These are phyloP conservation scores for Calocybe cyanea DNA, from an alignment of 768 basidiomycete genomes.

Conservation along the genomic window DNA sequence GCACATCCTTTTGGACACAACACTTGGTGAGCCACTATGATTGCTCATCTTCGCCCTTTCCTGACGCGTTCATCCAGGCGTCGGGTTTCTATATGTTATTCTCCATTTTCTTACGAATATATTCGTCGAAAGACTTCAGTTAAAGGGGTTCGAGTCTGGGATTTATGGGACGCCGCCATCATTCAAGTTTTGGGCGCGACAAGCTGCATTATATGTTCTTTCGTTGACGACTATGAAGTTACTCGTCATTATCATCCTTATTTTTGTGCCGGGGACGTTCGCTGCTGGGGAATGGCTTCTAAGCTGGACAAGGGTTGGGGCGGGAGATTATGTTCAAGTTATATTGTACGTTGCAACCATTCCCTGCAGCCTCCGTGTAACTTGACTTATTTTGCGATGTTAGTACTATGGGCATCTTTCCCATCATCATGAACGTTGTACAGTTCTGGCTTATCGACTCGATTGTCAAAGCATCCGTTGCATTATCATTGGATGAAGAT, in stretches of 20 bases:
- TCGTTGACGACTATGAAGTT: conserved; percentile 86
- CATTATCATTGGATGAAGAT: conserved; percentile 37
- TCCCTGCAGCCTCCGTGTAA: background rate
- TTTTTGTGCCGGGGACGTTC: conserved; percentile 67
- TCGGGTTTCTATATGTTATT: conserved; percentile 74
- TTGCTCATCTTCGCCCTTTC: background rate
- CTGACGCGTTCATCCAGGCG: conserved; percentile 44
- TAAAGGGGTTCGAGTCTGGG: conserved; percentile 82
- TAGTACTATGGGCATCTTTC: conserved; percentile 90
- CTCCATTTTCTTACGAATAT: conserved; percentile 62
- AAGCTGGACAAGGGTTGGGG: conserved; percentile 65
- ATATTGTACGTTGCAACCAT: conserved; percentile 59
- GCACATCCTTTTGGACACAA: conserved; percentile 90
- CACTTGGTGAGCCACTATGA: conserved; percentile 59
- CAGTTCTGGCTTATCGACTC: conserved; percentile 97
- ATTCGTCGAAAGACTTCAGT: conserved; percentile 56
- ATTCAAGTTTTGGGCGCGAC: conserved; percentile 65
- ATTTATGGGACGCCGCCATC: conserved; percentile 86
- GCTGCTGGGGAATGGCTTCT: conserved; percentile 83
- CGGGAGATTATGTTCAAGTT: conserved; percentile 66
- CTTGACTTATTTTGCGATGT: background rate
- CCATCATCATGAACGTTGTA: conserved; percentile 80
- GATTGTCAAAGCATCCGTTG: conserved; percentile 73
- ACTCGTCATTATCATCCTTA: conserved; percentile 76
- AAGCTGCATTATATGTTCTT: conserved; percentile 78